Percentiles rank a stretch among this genome's conserved stretches.
These are phyloP conservation scores for Aureoboletus auriporus DNA, from an alignment of 768 basidiomycete species.

Conservation along the genomic window DNA sequence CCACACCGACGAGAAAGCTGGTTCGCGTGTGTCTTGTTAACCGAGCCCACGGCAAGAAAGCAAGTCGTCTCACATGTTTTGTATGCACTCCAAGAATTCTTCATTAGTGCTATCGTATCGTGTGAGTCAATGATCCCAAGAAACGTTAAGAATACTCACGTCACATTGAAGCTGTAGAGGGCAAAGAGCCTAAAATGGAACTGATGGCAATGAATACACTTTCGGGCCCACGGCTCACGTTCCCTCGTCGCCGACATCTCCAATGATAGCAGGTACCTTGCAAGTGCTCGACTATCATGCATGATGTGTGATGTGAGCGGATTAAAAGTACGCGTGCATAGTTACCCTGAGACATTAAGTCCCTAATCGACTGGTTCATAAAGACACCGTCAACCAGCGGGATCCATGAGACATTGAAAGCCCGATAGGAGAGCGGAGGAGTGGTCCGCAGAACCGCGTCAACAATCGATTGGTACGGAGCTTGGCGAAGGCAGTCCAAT, in stretches of 20 bases:
- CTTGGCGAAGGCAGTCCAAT: slow-evolving; percentile 15
- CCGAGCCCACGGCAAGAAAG: neutral
- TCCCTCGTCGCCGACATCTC: slow-evolving; percentile 39
- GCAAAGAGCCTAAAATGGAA: neutral
- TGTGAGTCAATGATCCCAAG: neutral
- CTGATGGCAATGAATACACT: neutral
- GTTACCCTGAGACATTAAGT: neutral
- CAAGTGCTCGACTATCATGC: neutral
- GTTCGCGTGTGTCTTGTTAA: neutral
- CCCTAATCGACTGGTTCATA: slow-evolving; percentile 27
- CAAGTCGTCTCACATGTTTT: neutral
- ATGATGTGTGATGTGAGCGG: too few species aligned
- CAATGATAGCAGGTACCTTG: slow-evolving; percentile 28
- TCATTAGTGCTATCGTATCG: neutral
- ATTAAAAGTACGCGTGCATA: neutral
- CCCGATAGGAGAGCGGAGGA: slow-evolving; percentile 10
- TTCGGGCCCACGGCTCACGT: slow-evolving; percentile 26
- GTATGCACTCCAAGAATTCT: neutral
- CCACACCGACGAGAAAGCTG: neutral
- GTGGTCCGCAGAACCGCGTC: slow-evolving; percentile 8
- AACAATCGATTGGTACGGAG: slow-evolving; percentile 8
- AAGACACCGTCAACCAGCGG: slow-evolving; percentile 21
- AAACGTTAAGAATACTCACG: neutral
- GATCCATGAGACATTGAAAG: slow-evolving; percentile 7
- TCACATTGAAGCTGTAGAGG: slow-evolving; percentile 15